Conservation (phyloP, 352 stramenopile genomes). For the Phytopythium aichiense region DNA sequence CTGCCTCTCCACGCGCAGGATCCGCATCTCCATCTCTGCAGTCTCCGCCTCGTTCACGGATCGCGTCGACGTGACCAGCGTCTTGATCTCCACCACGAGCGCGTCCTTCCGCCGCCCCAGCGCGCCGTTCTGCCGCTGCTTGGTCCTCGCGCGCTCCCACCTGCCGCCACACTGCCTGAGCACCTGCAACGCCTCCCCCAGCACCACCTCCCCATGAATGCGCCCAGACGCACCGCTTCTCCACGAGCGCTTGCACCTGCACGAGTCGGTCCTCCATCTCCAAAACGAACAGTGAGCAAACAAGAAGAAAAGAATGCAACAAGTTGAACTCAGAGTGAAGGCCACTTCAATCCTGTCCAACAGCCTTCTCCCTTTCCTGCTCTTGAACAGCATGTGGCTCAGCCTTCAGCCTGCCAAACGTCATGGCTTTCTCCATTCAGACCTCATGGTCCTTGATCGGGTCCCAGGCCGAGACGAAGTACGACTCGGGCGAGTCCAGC, state of each 20-base stretch:
- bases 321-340: background rate
- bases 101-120: background rate
- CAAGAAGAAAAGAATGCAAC: no score
- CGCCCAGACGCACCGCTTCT: background rate
- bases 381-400: background rate
- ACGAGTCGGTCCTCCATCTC: constrained; percentile 1
- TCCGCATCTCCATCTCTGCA: background rate
- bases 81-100: background rate
- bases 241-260: constrained; percentile 1
- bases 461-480: constrained; percentile 43
- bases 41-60: background rate
- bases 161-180: background rate
- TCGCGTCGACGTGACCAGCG: background rate
- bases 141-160: background rate
- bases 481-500: constrained; percentile 40
- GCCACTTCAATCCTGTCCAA: background rate
- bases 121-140: background rate
- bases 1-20: background rate
- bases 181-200: background rate
- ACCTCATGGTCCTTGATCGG: constrained; percentile 39
- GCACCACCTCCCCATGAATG: background rate
- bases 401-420: background rate
- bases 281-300: no score
- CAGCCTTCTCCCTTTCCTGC: background rate
- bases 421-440: constrained; percentile 11